Conservation (phyloP, 495 filamentous ascomycete species). For the Neurospora sp. region DNA sequence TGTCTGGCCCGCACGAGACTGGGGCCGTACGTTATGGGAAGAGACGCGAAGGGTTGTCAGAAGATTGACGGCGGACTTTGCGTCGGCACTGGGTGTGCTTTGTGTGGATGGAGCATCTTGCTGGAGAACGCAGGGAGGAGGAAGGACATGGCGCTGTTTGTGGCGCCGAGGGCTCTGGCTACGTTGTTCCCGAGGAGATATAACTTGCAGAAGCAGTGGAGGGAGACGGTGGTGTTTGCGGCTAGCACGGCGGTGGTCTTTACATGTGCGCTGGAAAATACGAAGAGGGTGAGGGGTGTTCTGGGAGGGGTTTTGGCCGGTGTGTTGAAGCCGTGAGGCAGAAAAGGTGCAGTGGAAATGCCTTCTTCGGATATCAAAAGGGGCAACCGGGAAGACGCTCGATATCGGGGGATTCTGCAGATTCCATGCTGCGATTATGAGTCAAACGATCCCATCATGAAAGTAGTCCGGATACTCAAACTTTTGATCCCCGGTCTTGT, state of each 20-base stretch:
- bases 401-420: not conserved
- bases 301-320: constrained; percentile 54
- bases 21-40: constrained; percentile 57
- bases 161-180: constrained; percentile 72
- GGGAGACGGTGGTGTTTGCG: constrained; percentile 65
- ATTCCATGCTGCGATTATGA: not conserved
- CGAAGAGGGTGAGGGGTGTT: constrained; percentile 59
- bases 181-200: constrained; percentile 70
- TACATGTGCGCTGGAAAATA: constrained; percentile 57
- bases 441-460: not conserved
- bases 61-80: constrained; percentile 54
- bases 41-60: constrained; percentile 30
- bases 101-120: constrained; percentile 81
- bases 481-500: not conserved
- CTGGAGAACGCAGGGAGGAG: constrained; percentile 58
- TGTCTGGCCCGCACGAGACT: constrained; percentile 74
- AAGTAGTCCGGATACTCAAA: not conserved
- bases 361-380: not conserved
- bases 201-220: constrained; percentile 56
- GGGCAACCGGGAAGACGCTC: not conserved
- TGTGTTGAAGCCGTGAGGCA: constrained; percentile 30
- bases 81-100: constrained; percentile 60
- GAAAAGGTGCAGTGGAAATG: not conserved
- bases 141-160: constrained; percentile 76
- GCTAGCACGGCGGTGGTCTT: constrained; percentile 66